phyloP scores from a whole-genome alignment of 192 early-diverging fungal species.

The Gorgonomyces haynaldii region DNA sequence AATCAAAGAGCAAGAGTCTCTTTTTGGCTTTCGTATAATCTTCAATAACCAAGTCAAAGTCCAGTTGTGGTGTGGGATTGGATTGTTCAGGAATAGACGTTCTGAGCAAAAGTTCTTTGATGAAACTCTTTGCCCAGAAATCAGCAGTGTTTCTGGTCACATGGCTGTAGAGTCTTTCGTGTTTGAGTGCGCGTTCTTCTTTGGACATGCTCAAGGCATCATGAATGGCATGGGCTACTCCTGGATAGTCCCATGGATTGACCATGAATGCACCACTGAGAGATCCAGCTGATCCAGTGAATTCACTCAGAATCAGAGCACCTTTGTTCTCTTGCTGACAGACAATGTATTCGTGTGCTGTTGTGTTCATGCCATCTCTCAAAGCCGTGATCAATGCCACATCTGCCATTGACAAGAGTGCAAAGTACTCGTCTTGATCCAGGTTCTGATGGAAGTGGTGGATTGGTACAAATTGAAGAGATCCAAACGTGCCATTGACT shows the following conservation, averaged over 20 bases:
- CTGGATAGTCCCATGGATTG: slow-evolving; percentile 93
- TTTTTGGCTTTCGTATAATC: slow-evolving; percentile 49
- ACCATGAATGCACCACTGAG: slow-evolving; percentile 68
- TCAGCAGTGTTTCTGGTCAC: slow-evolving; percentile 72
- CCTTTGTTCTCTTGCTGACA: slow-evolving; percentile 79
- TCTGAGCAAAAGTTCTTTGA: slow-evolving; percentile 57
- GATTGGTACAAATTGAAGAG: slow-evolving; percentile 91
- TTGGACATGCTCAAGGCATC: slow-evolving; percentile 70
- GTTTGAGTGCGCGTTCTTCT: slow-evolving; percentile 64
- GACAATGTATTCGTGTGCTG: slow-evolving; percentile 84
- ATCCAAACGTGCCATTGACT: slow-evolving; percentile 92
- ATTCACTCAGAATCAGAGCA: slow-evolving; percentile 88
- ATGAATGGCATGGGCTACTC: slow-evolving; percentile 80
- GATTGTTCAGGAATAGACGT: slow-evolving; percentile 26
- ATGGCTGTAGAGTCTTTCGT: slow-evolving; percentile 73
- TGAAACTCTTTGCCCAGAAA: slow-evolving; percentile 76
- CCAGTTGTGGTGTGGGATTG: slow-evolving; percentile 38
- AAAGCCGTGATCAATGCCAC: slow-evolving; percentile 81
- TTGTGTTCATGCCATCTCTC: slow-evolving; percentile 97
- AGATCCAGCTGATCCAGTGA: slow-evolving; percentile 89
- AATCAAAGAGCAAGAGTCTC: slow-evolving; percentile 87
- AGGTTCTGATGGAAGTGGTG: slow-evolving; percentile 85
- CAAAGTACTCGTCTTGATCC: slow-evolving; percentile 92
- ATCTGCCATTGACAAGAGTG: slow-evolving; percentile 85
- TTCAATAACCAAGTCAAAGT: slow-evolving; percentile 16